A percentile compares a stretch with the other conserved stretches of the same genome.
phyloP scores from a whole-genome alignment of 306 rosid species.

The Lotus japonicus region DNA sequence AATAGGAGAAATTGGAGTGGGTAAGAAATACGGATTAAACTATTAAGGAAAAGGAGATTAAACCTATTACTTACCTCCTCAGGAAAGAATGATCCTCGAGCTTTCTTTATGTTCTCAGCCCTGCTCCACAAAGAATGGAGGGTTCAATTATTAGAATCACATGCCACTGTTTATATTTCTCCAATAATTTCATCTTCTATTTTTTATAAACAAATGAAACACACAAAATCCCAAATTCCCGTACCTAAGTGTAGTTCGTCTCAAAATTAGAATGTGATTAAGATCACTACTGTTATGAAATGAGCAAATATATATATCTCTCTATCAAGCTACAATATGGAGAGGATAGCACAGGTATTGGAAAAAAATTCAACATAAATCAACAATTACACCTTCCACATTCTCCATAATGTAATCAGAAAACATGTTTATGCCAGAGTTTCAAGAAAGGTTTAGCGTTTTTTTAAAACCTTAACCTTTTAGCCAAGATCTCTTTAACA shows the following conservation, averaged over 20 bases:
- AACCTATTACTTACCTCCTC: slow-evolving; percentile 60
- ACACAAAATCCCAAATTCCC: background rate
- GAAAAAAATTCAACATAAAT: background rate
- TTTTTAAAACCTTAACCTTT: background rate
- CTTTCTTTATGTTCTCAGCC: slow-evolving; percentile 68
- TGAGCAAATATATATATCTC: background rate
- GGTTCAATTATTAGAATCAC: slow-evolving; percentile 8
- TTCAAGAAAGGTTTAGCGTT: background rate
- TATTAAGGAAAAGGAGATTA: background rate
- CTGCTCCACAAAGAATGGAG: slow-evolving; percentile 39
- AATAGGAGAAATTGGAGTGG: slow-evolving; percentile 17
- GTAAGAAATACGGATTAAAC: background rate
- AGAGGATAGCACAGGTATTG: background rate
- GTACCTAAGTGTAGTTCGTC: background rate
- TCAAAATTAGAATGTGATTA: background rate
- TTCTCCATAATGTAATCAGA: background rate
- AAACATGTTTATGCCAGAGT: background rate
- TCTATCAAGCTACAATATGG: background rate
- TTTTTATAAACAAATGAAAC: background rate
- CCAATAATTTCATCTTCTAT: background rate
- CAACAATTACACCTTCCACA: background rate
- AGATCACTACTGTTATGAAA: background rate
- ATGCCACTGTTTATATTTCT: background rate
- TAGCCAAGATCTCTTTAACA: background rate
- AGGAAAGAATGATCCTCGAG: slow-evolving; percentile 59